Evolutionary conservation across 1,139 yeast genomes (phyloP).

Genomic region (Hansenula lynferdii): DNA sequence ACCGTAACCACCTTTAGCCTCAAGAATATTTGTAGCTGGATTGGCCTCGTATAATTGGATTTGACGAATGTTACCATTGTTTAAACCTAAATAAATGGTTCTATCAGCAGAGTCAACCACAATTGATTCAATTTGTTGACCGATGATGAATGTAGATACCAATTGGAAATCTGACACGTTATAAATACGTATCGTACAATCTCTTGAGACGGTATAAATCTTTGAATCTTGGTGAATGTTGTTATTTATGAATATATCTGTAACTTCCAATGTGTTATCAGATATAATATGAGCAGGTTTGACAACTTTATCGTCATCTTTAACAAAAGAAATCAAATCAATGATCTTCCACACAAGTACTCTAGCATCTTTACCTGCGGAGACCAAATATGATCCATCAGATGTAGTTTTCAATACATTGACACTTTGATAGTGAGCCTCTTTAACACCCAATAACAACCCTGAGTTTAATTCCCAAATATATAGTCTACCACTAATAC

Average conservation of each 20-base stretch:
- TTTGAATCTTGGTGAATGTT: constrained; percentile 57
- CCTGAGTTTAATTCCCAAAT: constrained; percentile 90
- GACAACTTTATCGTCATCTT: constrained; percentile 27
- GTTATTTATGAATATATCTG: constrained; percentile 50
- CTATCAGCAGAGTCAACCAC: constrained; percentile 83
- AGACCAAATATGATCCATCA: constrained; percentile 65
- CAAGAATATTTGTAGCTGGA: constrained; percentile 38
- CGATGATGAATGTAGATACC: constrained; percentile 67
- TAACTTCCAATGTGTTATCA: constrained; percentile 73
- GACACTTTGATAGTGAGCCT: constrained; percentile 81
- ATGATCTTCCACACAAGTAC: constrained; percentile 67
- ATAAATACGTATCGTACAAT: constrained; percentile 70
- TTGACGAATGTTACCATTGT: constrained; percentile 55
- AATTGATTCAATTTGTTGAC: constrained; percentile 51
- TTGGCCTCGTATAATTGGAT: constrained; percentile 53
- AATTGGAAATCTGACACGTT: constrained; percentile 36
- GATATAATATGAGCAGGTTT: constrained; percentile 49
- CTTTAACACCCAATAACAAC: constrained; percentile 61
- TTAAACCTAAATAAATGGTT: constrained; percentile 64
- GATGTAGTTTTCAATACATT: constrained; percentile 51
- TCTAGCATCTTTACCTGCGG: constrained; percentile 83
- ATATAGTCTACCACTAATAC: constrained; percentile 67
- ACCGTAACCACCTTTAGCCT: constrained; percentile 52
- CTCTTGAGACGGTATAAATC: constrained; percentile 67
- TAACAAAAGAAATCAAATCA: constrained; percentile 47